Conservation (phyloP, 1,284 basidiomycete species). For the Austropuccinia psidii region DNA sequence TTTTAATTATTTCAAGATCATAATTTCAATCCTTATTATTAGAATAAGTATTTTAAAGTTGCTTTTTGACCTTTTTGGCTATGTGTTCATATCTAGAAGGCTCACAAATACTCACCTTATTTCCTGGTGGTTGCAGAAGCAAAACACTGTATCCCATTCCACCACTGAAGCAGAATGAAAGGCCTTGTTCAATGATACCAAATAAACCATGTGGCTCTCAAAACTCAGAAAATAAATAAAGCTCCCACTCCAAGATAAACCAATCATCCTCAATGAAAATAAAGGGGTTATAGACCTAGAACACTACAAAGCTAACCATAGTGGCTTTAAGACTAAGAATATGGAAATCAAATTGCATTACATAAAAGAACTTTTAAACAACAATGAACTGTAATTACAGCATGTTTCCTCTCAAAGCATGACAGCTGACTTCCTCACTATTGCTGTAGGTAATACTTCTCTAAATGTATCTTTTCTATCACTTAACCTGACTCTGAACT, state of each 20-base stretch:
- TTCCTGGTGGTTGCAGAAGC: not conserved
- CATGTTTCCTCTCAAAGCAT: not conserved
- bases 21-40: too few species aligned
- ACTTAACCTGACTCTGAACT: too few species aligned
- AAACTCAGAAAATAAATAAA: not conserved
- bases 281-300: not conserved
- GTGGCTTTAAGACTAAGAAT: not conserved
- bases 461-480: too few species aligned
- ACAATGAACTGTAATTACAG: not conserved
- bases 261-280: not conserved
- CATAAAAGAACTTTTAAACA: not conserved
- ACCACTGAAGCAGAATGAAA: slow-evolving; percentile 19
- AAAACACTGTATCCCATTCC: not conserved
- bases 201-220: not conserved
- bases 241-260: too few species aligned
- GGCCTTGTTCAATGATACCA: not conserved
- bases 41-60: too few species aligned
- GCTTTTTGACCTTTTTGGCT: too few species aligned
- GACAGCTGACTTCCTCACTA: not conserved
- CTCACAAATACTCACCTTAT: not conserved
- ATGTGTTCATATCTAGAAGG: too few species aligned
- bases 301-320: not conserved
- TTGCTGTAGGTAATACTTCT: not conserved
- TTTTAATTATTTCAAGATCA: too few species aligned
- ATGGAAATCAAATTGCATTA: not conserved